Percentiles rank a stretch among this genome's conserved stretches.
These are phyloP conservation scores for Verticillium nubilum DNA, from an alignment of 2,329 filamentous ascomycete species.

Conservation along the genomic window DNA sequence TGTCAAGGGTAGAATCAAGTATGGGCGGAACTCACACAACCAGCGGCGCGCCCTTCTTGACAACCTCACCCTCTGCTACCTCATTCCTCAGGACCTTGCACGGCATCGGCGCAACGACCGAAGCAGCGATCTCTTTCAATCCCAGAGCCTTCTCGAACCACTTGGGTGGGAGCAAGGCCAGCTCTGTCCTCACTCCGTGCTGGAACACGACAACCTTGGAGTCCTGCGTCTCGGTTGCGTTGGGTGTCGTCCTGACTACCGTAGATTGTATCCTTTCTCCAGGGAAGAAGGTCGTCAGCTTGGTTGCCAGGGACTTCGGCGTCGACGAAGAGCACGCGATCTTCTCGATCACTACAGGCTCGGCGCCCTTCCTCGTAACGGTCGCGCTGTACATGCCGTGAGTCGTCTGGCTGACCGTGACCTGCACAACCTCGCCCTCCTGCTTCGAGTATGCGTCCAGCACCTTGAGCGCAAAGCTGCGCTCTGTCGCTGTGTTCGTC, in stretches of 20 bases:
- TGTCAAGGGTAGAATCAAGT: not conserved
- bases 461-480: conserved; percentile 47
- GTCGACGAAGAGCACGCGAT: not conserved
- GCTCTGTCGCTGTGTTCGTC: conserved; percentile 31
- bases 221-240: conserved; percentile 41
- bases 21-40: conserved; percentile 59
- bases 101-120: conserved; percentile 90
- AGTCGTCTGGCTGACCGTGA: conserved; percentile 42
- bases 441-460: conserved; percentile 59
- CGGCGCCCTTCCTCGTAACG: conserved; percentile 35
- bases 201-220: conserved; percentile 75
- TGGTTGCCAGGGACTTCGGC: conserved; percentile 34
- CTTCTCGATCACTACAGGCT: conserved; percentile 32
- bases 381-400: conserved; percentile 40
- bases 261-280: conserved; percentile 75
- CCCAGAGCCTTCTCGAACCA: conserved; percentile 90
- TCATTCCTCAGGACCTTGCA: conserved; percentile 93
- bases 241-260: conserved; percentile 48
- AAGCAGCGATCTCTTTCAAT: conserved; percentile 72
- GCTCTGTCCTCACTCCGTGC: conserved; percentile 53
- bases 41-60: conserved; percentile 79
- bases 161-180: conserved; percentile 54
- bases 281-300: conserved; percentile 72
- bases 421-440: conserved; percentile 56
- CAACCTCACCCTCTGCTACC: conserved; percentile 72